phyloP scores from a whole-genome alignment of 306 rosid species.

The Medicago ruthenica region DNA sequence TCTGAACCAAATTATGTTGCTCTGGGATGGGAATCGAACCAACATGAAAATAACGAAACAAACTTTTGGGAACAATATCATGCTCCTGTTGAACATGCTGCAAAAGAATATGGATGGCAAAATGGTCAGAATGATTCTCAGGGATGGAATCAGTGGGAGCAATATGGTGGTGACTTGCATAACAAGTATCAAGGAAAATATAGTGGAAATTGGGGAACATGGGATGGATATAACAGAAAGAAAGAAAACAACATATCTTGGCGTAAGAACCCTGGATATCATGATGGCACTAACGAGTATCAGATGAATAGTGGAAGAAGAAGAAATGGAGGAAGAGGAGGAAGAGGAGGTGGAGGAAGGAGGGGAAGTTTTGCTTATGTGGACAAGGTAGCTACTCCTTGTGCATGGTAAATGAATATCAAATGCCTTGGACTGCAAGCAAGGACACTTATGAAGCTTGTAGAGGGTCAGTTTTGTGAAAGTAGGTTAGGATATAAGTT shows the following conservation, averaged over 20 bases:
- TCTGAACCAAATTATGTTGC: constrained; percentile 28
- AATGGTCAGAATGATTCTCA: constrained; percentile 37
- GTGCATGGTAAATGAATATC: constrained; percentile 10
- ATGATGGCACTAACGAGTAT: constrained; percentile 45
- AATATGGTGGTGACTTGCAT: constrained; percentile 41
- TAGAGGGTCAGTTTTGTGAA: constrained; percentile 15
- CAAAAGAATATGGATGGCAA: constrained; percentile 45
- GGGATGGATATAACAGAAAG: constrained; percentile 47
- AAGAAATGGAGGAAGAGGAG: constrained; percentile 34
- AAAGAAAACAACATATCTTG: constrained; percentile 41
- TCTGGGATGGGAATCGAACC: constrained; percentile 35
- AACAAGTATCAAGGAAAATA: constrained; percentile 42
- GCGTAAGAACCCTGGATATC: constrained; percentile 35
- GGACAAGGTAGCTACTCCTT: constrained; percentile 14
- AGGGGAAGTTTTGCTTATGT: constrained; percentile 44
- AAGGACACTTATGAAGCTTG: constrained; percentile 41
- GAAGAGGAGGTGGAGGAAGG: constrained; percentile 40
- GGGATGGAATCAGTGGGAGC: constrained; percentile 51
- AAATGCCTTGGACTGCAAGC: constrained; percentile 4
- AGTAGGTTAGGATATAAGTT: constrained; percentile 25
- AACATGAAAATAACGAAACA: constrained; percentile 28
- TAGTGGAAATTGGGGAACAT: constrained; percentile 47
- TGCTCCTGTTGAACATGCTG: constrained; percentile 16
- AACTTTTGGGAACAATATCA: constrained; percentile 51
- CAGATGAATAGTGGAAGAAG: constrained; percentile 38